phyloP scores from a whole-genome alignment of 768 basidiomycete species.

The Pulveroboletus sp. region DNA sequence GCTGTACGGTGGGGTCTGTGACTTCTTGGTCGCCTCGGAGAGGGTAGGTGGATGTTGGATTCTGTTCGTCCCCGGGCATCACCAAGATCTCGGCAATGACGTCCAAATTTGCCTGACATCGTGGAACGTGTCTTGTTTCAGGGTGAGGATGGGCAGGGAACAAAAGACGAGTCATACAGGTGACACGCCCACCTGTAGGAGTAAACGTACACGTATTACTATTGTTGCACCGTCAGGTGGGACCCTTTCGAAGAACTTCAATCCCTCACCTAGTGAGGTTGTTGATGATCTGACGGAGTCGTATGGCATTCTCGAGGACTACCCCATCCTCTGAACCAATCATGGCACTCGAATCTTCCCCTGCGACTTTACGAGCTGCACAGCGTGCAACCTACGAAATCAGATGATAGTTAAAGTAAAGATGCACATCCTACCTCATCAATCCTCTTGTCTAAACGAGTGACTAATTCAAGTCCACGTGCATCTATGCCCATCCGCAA shows the following conservation, averaged over 20 bases:
- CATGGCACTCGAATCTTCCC: slow-evolving; percentile 33
- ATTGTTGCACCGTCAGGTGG: not conserved
- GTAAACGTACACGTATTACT: slow-evolving; percentile 84
- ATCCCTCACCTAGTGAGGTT: slow-evolving; percentile 66
- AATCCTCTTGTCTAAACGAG: slow-evolving; percentile 62
- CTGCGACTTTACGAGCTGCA: slow-evolving; percentile 57
- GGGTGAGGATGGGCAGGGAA: slow-evolving; percentile 23
- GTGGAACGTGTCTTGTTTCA: slow-evolving; percentile 5
- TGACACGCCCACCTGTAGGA: slow-evolving; percentile 60
- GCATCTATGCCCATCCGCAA: slow-evolving; percentile 64
- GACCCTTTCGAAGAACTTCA: not conserved
- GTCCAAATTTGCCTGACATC: slow-evolving; percentile 3
- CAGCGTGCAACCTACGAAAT: slow-evolving; percentile 48
- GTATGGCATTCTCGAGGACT: slow-evolving; percentile 81
- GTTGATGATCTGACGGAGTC: slow-evolving; percentile 75
- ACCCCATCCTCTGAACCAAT: slow-evolving; percentile 48
- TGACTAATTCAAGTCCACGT: slow-evolving; percentile 59
- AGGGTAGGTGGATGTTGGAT: slow-evolving; percentile 9
- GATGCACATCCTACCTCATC: slow-evolving; percentile 42
- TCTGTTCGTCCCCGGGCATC: slow-evolving; percentile 32
- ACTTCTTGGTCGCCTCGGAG: not conserved
- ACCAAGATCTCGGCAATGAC: slow-evolving; percentile 22
- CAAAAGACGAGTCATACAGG: slow-evolving; percentile 62
- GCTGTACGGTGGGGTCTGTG: not conserved
- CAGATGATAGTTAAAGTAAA: not conserved